phyloP scores from a whole-genome alignment of 176 grass and related monocot genomes.

The Oryza punctata region DNA sequence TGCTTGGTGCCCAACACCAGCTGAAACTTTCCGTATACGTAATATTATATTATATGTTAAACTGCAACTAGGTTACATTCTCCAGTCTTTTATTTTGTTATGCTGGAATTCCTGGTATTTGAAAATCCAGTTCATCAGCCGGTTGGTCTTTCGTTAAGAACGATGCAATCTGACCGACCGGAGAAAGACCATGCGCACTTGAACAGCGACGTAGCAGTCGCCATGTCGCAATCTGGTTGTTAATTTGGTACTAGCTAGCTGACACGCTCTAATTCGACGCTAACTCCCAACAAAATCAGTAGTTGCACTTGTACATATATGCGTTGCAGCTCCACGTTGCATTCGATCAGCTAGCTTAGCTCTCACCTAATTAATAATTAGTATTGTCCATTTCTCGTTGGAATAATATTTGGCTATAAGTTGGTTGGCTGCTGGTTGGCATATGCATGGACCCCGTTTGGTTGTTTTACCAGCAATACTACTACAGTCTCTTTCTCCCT shows the following conservation, averaged over 20 bases:
- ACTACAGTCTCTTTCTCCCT: not conserved
- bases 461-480: not conserved
- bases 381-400: not conserved
- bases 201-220: conserved; percentile 4
- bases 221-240: conserved; percentile 17
- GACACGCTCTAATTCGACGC: conserved; percentile 1
- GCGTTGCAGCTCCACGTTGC: conserved; percentile 20
- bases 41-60: not conserved
- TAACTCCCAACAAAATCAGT: conserved; percentile 37
- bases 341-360: not conserved
- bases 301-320: not conserved
- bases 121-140: not conserved
- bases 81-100: not conserved
- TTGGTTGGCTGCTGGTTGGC: conserved; percentile 31
- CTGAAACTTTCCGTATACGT: not conserved
- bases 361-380: conserved; percentile 18
- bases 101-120: not conserved
- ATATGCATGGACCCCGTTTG: conserved; percentile 14
- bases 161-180: conserved; percentile 28
- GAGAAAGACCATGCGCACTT: not conserved
- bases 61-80: not conserved
- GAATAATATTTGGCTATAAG: conserved; percentile 4
- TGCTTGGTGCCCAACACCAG: not conserved
- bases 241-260: not conserved
- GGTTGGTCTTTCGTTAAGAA: conserved; percentile 25